Percentiles rank a stretch among this genome's conserved stretches.
Conservation (phyloP, 495 filamentous ascomycete genomes). For the Lophiotrema nucula region DNA sequence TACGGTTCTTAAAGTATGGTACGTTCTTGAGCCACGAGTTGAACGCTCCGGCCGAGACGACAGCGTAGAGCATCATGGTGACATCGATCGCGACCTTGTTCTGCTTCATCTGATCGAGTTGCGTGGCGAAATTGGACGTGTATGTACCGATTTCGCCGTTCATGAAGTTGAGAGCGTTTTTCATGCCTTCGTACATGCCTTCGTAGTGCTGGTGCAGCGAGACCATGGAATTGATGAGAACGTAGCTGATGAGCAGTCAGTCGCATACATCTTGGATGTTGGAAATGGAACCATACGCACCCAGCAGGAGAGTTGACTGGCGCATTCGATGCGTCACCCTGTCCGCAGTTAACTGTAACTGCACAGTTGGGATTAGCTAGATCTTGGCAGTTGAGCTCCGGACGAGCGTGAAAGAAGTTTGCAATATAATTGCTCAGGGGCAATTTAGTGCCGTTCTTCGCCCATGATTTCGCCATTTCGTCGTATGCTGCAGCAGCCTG, state of each 20-base stretch:
- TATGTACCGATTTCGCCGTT: not conserved
- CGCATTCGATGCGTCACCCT: not conserved
- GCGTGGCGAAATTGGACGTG: not conserved
- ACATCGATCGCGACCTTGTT: not conserved
- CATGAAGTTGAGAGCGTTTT: not conserved
- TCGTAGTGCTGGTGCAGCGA: not conserved
- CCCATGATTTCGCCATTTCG: not conserved
- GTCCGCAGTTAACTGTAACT: not conserved
- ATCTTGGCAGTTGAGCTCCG: not conserved
- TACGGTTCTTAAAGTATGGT: slow-evolving; percentile 1
- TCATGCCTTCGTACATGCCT: not conserved
- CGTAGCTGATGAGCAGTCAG: not conserved
- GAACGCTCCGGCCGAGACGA: not conserved
- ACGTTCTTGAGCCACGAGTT: slow-evolving; percentile 3
- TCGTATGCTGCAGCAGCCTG: not conserved
- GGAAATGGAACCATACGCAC: too few species aligned
- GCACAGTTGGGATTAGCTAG: not conserved
- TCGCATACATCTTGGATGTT: too few species aligned
- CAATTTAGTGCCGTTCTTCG: not conserved
- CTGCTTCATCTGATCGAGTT: not conserved
- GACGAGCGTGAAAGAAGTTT: not conserved
- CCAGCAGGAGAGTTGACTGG: slow-evolving; percentile 4
- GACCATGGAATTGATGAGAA: not conserved
- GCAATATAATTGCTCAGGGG: not conserved
- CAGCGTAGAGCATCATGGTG: not conserved